Evolutionary conservation across 2,329 filamentous ascomycete species (phyloP).

Genomic region (Fonsecaea erecta): DNA sequence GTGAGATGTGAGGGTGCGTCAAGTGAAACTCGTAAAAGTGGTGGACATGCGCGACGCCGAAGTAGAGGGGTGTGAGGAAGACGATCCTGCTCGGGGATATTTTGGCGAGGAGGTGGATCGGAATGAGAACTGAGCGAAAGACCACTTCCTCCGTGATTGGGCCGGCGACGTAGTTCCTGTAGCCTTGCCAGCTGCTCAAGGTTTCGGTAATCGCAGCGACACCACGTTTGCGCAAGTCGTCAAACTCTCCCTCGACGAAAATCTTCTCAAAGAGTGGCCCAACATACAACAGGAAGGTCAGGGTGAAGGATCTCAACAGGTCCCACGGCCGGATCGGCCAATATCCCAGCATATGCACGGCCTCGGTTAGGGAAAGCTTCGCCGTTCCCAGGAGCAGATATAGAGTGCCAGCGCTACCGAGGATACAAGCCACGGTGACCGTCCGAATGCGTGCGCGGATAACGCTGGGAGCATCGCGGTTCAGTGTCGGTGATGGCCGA

Average conservation of each 20-base stretch:
- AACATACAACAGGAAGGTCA: constrained; percentile 79
- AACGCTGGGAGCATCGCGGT: constrained; percentile 84
- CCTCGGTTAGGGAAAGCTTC: constrained; percentile 56
- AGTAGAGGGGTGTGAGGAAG: constrained; percentile 83
- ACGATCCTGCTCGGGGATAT: constrained; percentile 64
- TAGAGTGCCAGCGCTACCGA: constrained; percentile 70
- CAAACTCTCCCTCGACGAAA: constrained; percentile 66
- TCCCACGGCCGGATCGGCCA: constrained; percentile 75
- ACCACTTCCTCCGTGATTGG: constrained; percentile 91
- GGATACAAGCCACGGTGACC: constrained; percentile 74
- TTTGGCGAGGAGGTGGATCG: constrained; percentile 76
- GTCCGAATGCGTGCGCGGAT: constrained; percentile 84
- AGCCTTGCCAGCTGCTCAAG: constrained; percentile 76
- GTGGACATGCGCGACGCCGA: constrained; percentile 90
- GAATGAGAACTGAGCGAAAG: constrained; percentile 85
- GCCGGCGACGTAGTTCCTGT: constrained; percentile 84
- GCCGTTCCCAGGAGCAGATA: constrained; percentile 65
- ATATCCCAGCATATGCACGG: constrained; percentile 74
- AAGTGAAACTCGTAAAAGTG: constrained; percentile 94
- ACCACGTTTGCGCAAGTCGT: constrained; percentile 60
- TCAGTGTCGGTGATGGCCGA: constrained; percentile 75
- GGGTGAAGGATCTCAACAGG: constrained; percentile 64
- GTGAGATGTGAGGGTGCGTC: constrained; percentile 72
- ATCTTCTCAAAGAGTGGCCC: constrained; percentile 83
- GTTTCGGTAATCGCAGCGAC: constrained; percentile 60